Conservation (phyloP, 1,284 basidiomycete genomes). For the Cutaneotrichosporon cutaneum region DNA sequence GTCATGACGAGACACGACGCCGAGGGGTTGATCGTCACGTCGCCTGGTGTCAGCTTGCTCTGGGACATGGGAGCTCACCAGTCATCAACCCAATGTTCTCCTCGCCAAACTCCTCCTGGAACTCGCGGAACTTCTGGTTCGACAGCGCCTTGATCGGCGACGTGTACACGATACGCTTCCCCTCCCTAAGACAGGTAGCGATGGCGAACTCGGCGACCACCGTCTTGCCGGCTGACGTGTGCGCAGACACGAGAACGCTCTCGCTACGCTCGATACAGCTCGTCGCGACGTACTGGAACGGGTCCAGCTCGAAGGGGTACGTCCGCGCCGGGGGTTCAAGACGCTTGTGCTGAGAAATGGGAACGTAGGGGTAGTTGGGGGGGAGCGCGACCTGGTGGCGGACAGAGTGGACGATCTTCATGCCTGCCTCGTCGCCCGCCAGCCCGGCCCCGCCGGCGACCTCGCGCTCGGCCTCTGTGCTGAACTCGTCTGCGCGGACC, state of each 20-base stretch:
- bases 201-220: constrained; percentile 99
- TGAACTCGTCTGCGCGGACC: constrained; percentile 81
- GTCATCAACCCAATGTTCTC: constrained; percentile 89
- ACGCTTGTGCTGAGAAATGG: constrained; percentile 89
- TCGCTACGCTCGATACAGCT: constrained; percentile 95
- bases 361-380: constrained; percentile 83
- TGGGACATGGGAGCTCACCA: constrained; percentile 56
- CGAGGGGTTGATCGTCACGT: constrained; percentile 98
- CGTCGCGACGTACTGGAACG: constrained; percentile 94
- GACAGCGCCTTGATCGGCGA: constrained; percentile 99
- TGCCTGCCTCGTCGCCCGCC: constrained; percentile 57
- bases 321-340: constrained; percentile 84
- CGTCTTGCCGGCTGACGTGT: constrained; percentile 99
- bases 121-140: constrained; percentile 98
- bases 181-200: constrained; percentile 90
- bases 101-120: constrained; percentile 94
- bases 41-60: constrained; percentile 44
- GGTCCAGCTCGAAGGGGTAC: constrained; percentile 96
- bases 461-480: constrained; percentile 83
- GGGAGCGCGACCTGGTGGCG: constrained; percentile 75
- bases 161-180: constrained; percentile 90
- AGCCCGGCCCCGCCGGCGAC: constrained; percentile 79
- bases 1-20: constrained; percentile 99
- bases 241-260: constrained; percentile 95
- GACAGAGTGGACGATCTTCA: constrained; percentile 53